These are phyloP conservation scores for Blepharisma undulans DNA, from an alignment of 169 alveolate species.

Conservation along the genomic window DNA sequence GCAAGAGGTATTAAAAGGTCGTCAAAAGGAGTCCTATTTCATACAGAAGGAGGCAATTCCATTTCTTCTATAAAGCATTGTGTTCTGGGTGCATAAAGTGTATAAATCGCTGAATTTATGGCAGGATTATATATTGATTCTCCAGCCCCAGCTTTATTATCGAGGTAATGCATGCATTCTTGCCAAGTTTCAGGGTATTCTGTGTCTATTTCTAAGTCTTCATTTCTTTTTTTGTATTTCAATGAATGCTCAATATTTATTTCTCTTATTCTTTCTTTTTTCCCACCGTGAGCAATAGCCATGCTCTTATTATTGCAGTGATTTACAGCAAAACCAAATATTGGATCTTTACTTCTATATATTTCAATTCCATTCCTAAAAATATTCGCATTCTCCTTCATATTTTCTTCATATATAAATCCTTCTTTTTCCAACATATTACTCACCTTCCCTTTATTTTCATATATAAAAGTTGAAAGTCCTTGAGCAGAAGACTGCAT, in stretches of 20 bases:
- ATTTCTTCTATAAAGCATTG: background rate
- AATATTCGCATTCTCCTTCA: constrained; percentile 13
- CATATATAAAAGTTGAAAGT: constrained; percentile 3
- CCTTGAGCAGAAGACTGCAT: constrained; percentile 11
- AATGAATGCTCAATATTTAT: background rate
- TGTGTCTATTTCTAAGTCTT: background rate
- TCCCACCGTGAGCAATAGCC: background rate
- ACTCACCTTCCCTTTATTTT: constrained; percentile 1
- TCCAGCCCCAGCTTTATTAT: background rate
- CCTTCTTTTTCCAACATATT: background rate
- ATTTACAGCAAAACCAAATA: constrained; percentile 14
- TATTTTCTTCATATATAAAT: background rate
- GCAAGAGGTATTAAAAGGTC: background rate
- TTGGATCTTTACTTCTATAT: constrained; percentile 19
- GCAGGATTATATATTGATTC: background rate
- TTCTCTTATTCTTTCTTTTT: constrained; percentile 19
- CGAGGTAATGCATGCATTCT: background rate
- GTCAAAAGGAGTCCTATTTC: constrained; percentile 15
- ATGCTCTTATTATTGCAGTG: background rate
- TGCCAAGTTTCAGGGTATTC: constrained; percentile 30
- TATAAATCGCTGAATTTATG: background rate
- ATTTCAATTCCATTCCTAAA: constrained; percentile 19
- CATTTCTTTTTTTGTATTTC: background rate
- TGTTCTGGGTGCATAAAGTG: background rate
- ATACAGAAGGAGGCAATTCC: constrained; percentile 10